Evolutionary conservation across 2,329 filamentous ascomycete species (phyloP).

Genomic region (Thelonectria rubi): DNA sequence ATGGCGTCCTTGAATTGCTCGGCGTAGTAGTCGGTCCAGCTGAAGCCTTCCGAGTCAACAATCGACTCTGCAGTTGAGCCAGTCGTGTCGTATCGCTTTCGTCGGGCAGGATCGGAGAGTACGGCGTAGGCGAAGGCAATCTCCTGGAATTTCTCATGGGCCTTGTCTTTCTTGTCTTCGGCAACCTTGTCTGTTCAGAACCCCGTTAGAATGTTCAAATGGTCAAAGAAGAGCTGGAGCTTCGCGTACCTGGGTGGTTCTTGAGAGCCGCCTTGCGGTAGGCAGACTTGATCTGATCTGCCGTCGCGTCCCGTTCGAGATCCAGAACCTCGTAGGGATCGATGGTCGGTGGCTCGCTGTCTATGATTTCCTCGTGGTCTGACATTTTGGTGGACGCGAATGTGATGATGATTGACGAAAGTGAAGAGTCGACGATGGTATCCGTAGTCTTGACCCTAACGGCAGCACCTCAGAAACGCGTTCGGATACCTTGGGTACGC

Average conservation of each 20-base stretch:
- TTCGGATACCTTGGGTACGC: slow-evolving; percentile 37
- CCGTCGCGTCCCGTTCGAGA: slow-evolving; percentile 74
- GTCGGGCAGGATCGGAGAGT: slow-evolving; percentile 82
- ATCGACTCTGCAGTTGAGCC: slow-evolving; percentile 88
- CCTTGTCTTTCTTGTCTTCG: slow-evolving; percentile 72
- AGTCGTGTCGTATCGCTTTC: slow-evolving; percentile 87
- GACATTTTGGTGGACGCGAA: slow-evolving; percentile 51
- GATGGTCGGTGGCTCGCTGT: slow-evolving; percentile 69
- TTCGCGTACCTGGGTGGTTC: slow-evolving; percentile 77
- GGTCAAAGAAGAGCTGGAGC: slow-evolving; percentile 23
- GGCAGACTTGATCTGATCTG: slow-evolving; percentile 84
- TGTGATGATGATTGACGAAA: slow-evolving; percentile 10
- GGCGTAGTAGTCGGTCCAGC: slow-evolving; percentile 90
- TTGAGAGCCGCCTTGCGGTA: slow-evolving; percentile 92
- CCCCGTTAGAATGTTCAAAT: slow-evolving; percentile 26
- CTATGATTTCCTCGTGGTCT: slow-evolving; percentile 60
- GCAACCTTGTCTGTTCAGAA: slow-evolving; percentile 76
- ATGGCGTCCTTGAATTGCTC: slow-evolving; percentile 83
- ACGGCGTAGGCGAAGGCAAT: slow-evolving; percentile 95
- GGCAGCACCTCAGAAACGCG: slow-evolving; percentile 30
- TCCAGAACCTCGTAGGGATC: slow-evolving; percentile 84
- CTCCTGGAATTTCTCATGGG: slow-evolving; percentile 85
- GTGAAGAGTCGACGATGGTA: neutral
- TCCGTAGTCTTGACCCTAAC: neutral
- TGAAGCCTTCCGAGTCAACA: slow-evolving; percentile 80